Percentiles rank a stretch among this genome's conserved stretches.
These are phyloP conservation scores for Alternaria sp. DNA, from an alignment of 2,329 filamentous ascomycete genomes.

Conservation along the genomic window DNA sequence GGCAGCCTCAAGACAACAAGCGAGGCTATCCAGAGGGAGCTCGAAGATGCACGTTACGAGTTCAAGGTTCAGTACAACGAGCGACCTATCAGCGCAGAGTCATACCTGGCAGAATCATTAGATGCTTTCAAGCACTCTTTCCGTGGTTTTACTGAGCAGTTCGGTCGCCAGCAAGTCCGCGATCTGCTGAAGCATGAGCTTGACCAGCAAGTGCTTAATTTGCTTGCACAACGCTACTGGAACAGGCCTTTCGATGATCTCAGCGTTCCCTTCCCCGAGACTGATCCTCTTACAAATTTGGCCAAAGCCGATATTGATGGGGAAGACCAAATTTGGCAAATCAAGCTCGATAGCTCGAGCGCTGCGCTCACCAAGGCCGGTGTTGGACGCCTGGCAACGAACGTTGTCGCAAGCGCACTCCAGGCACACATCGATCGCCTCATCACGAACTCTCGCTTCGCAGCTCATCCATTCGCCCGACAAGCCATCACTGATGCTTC, in stretches of 20 bases:
- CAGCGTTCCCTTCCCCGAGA: conserved; percentile 70
- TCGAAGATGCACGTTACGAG: conserved; percentile 96
- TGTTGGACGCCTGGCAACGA: conserved; percentile 90
- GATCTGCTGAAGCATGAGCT: conserved; percentile 90
- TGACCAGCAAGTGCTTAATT: conserved; percentile 92
- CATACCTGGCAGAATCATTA: conserved; percentile 92
- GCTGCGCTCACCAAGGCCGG: conserved; percentile 93
- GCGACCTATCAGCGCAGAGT: conserved; percentile 90
- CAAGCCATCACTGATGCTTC: conserved; percentile 93
- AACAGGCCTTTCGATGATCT: conserved; percentile 93
- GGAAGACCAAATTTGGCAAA: conserved; percentile 88
- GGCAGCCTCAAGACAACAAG: conserved; percentile 87
- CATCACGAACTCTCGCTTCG: conserved; percentile 82
- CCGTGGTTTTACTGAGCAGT: conserved; percentile 89
- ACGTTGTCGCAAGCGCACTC: conserved; percentile 86
- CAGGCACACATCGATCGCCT: conserved; percentile 84
- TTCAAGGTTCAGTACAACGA: conserved; percentile 99
- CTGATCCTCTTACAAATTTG: conserved; percentile 77
- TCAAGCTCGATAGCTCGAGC: conserved; percentile 91
- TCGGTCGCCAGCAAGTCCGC: conserved; percentile 88
- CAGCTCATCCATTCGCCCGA: conserved; percentile 88
- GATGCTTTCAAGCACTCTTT: conserved; percentile 98
- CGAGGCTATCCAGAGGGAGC: conserved; percentile 91
- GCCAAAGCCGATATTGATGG: conserved; percentile 77
- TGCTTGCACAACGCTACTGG: conserved; percentile 95